Base-by-base conservation (phyloP, 2,329 filamentous ascomycete genomes). In the Penicillium digitatum region DNA sequence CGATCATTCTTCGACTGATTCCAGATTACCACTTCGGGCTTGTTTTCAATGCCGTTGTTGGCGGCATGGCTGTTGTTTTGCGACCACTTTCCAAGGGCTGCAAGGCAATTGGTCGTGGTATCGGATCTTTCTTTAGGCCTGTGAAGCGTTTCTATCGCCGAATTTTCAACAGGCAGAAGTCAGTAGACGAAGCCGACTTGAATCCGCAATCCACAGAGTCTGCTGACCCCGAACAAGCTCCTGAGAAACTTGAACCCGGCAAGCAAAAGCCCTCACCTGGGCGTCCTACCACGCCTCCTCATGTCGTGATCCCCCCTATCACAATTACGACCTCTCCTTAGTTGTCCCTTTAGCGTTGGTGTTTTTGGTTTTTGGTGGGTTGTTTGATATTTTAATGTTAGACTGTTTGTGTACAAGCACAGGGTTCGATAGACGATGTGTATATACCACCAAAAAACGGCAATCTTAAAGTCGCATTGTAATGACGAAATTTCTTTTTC, bases 1-100 rank as follows among this genome's bases (percentile, higher is more conserved):
- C 90, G 55, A 79, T 93, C 24, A 76, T 89, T 31, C 87, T 97
- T 56, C 89, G 94, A 45, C 79, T 90, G 26, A 81, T 97, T 48
- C 94, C 94, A 0, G 92, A 97, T 69, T 79, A 82, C 44, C 72
- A 76, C 39, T 77, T 78, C 45, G 73, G 69, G 1, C 54, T 73
- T 37, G 67, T 75, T 3, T 76, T 79, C 50, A 66, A 72, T 55
- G 74, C 87, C 16, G 68, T 88, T 42, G 72, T 79, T 46, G 76
- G 76, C 40, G 70, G 82, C 54, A 73, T 88, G 38, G 78, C 81
- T 2, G 71, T 80, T 38, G 77, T 81, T 52, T 66, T 87, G 38
- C 64, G 65, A 16, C 77, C 77, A 3, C 39, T 77, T 22, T 56
- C 60, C 39, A 73, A 68, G 42, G 69, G 40, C 2, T 53, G 71